Percentiles rank a stretch among this genome's conserved stretches.
Evolutionary conservation across 768 basidiomycete species (phyloP).

Genomic region (Mycena vitilis): DNA sequence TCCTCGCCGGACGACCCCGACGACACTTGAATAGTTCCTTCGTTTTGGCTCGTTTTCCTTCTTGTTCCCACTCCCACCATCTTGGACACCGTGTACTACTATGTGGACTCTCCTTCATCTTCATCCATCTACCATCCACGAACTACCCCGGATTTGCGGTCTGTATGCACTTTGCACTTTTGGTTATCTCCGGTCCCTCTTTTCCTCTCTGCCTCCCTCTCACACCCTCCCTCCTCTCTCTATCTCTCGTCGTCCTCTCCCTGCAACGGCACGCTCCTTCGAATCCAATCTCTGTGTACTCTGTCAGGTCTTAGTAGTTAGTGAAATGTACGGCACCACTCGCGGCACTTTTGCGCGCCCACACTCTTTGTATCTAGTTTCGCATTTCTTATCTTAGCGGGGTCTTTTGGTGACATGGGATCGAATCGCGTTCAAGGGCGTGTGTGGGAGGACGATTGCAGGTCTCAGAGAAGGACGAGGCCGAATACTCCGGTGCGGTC

Average conservation of each 20-base stretch:
- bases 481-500: too few relatives aligned
- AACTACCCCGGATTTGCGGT: constrained; percentile 23
- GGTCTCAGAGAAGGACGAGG: too few relatives aligned
- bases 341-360: constrained; percentile 1
- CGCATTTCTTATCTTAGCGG: neutral
- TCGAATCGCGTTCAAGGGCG: too few relatives aligned
- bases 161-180: too few relatives aligned
- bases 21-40: constrained; percentile 32
- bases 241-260: neutral
- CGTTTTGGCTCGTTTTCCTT: neutral
- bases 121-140: neutral
- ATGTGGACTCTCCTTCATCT: constrained; percentile 4
- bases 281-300: constrained; percentile 3
- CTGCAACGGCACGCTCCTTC: constrained; percentile 13
- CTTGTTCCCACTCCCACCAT: constrained; percentile 10
- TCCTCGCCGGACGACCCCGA: constrained; percentile 46
- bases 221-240: neutral
- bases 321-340: constrained; percentile 19
- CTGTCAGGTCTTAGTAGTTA: constrained; percentile 3
- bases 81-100: constrained; percentile 31
- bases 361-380: constrained; percentile 6
- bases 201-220: too few relatives aligned
- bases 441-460: neutral
- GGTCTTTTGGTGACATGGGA: constrained; percentile 1
- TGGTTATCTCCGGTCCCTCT: too few relatives aligned